Conservation (phyloP, 129 eudicot species). For the Saposhnikovia divaricata region DNA sequence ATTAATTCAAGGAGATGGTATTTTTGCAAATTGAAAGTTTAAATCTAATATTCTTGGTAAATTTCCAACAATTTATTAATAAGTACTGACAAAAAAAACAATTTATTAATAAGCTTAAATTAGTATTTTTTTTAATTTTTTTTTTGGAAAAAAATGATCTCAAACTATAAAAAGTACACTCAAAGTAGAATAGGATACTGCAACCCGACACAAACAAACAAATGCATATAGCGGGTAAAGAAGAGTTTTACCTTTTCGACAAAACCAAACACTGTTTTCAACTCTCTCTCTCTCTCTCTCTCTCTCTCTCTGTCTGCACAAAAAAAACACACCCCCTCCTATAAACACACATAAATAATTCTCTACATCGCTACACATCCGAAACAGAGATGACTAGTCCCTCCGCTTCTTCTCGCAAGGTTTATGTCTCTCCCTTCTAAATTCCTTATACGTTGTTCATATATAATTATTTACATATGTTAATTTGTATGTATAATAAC, state of each 20-base stretch:
- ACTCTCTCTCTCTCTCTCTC: background rate
- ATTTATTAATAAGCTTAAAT: too few species aligned
- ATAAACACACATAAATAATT: background rate
- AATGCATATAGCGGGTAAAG: background rate
- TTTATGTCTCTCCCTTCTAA: background rate
- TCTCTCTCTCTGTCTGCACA: background rate
- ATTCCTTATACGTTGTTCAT: background rate
- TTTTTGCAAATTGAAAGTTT: too few species aligned
- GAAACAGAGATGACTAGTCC: background rate
- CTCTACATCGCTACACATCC: background rate
- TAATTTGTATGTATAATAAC: background rate
- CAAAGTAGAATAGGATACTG: too few species aligned
- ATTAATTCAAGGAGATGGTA: too few species aligned
- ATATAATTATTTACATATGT: background rate
- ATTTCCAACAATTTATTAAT: too few species aligned
- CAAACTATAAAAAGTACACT: too few species aligned
- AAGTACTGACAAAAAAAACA: too few species aligned
- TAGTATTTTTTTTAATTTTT: too few species aligned
- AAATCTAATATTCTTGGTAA: too few species aligned
- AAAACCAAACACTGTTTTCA: background rate
- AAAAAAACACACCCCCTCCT: background rate
- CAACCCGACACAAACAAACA: background rate
- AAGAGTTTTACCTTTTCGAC: background rate
- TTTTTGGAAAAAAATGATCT: too few species aligned
- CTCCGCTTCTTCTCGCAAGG: conserved; percentile 16